Base-by-base conservation (phyloP, 768 basidiomycete species). In the Ephemerocybe angulata region DNA sequence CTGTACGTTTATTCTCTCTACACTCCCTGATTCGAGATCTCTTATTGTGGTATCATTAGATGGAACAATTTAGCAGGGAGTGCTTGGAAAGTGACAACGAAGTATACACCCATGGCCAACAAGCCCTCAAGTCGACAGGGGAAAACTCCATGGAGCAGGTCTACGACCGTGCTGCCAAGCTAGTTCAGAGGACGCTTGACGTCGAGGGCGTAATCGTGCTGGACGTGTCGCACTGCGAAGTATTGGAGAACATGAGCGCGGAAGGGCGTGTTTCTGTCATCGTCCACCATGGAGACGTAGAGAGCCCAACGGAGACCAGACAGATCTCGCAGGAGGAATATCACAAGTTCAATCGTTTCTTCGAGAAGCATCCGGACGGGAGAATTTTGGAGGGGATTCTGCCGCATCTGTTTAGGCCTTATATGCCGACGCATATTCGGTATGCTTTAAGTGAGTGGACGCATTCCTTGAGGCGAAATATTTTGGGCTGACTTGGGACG, bases 21-120 rank as follows among this genome's bases (percentile, higher is more conserved):
- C n/a, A n/a, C n/a, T n/a, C n/a, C n/a, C n/a, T n/a, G n/a, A n/a
- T n/a, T n/a, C n/a, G n/a, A n/a, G n/a, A n/a, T n/a, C n/a, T n/a
- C n/a, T n/a, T n/a, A n/a, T n/a, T n/a, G n/a, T n/a, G n/a, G n/a
- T n/a, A n/a, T n/a, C n/a, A n/a, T n/a, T 44, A 90, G 84, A 96
- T 98, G 94, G 94, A 98, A 67, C 84, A 90, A 60, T 97, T 98
- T 66, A 95, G 90, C 50, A 84, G 95, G 21, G 94, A 98, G 68
- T 95, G 92, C 63, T 80, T 98, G 24, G 94, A 96, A 67, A 89
- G 94, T 59, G 93, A 96, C 67, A 80, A 78, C 33, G 81, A 84
- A 52, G 59, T 67, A n/a, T 66, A 68, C 48, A 59, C 63, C 57
- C 72, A 60, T 57, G 70, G 67, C 50, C 66, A 64, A 59, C 67